Conservation (phyloP, 805 yeast species). For the Candida quercuum region DNA sequence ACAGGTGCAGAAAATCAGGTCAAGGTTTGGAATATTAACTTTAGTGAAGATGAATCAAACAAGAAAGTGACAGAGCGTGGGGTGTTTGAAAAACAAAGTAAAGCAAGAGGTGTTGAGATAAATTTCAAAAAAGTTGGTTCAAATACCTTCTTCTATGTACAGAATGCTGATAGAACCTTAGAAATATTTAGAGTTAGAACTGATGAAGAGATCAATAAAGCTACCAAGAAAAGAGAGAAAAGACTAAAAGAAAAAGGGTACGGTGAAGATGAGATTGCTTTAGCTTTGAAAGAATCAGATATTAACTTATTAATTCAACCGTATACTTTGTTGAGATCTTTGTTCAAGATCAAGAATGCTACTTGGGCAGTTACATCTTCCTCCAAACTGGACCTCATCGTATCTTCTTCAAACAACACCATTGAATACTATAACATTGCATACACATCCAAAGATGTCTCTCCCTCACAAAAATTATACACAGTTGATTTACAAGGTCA, state of each 20-base stretch:
- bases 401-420: slow-evolving; percentile 68
- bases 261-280: slow-evolving; percentile 51
- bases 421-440: slow-evolving; percentile 66
- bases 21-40: slow-evolving; percentile 75
- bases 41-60: slow-evolving; percentile 37
- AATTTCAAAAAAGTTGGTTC: slow-evolving; percentile 41
- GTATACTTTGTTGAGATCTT: slow-evolving; percentile 60
- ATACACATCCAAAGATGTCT: slow-evolving; percentile 49
- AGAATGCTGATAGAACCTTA: slow-evolving; percentile 73
- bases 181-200: slow-evolving; percentile 78
- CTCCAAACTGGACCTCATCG: slow-evolving; percentile 52
- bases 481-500: slow-evolving; percentile 79
- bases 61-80: slow-evolving; percentile 57
- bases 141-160: slow-evolving; percentile 50
- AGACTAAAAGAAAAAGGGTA: slow-evolving; percentile 71
- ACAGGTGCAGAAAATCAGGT: slow-evolving; percentile 78
- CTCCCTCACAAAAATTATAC: slow-evolving; percentile 41
- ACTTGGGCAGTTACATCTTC: slow-evolving; percentile 53
- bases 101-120: slow-evolving; percentile 60
- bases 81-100: slow-evolving; percentile 66
- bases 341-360: slow-evolving; percentile 57
- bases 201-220: slow-evolving; percentile 72
- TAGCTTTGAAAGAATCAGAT: slow-evolving; percentile 40
- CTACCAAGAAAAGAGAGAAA: slow-evolving; percentile 69
- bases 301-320: slow-evolving; percentile 61